Conservation (phyloP, 208 protist species). For the Leishmania tropica region DNA sequence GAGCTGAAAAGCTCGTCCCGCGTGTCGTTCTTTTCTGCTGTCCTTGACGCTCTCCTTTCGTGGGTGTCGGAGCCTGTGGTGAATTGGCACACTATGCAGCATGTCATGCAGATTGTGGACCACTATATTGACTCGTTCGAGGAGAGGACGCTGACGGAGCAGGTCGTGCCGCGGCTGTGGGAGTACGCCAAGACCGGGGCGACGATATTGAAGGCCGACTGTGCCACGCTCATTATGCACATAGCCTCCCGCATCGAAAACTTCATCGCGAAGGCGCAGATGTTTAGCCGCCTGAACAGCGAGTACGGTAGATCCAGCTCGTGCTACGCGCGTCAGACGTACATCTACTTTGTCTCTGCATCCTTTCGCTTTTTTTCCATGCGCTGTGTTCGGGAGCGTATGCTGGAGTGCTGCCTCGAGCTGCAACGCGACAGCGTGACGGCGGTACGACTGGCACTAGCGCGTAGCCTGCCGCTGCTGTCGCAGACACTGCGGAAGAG, state of each 20-base stretch:
- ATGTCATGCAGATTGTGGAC: slow-evolving; percentile 60
- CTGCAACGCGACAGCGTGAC: slow-evolving; percentile 81
- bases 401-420: slow-evolving; percentile 80
- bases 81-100: slow-evolving; percentile 80
- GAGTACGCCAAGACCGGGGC: slow-evolving; percentile 64
- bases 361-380: slow-evolving; percentile 70
- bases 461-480: slow-evolving; percentile 48
- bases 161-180: slow-evolving; percentile 71
- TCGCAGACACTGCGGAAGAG: slow-evolving; percentile 45
- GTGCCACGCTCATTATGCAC: slow-evolving; percentile 61
- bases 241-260: slow-evolving; percentile 46
- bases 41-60: slow-evolving; percentile 50
- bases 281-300: slow-evolving; percentile 84
- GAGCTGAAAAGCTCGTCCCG: slow-evolving; percentile 42
- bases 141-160: slow-evolving; percentile 52
- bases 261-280: slow-evolving; percentile 56
- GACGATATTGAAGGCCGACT: slow-evolving; percentile 59
- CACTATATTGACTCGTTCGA: slow-evolving; percentile 65
- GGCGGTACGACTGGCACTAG: slow-evolving; percentile 70
- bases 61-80: slow-evolving; percentile 42
- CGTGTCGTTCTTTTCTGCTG: slow-evolving; percentile 50
- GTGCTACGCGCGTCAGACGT: slow-evolving; percentile 76
- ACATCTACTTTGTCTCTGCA: slow-evolving; percentile 63
- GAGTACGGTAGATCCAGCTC: slow-evolving; percentile 77
- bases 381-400: slow-evolving; percentile 80